Evolutionary conservation across 2,329 filamentous ascomycete genomes (phyloP).

Genomic region (Fusarium foetens): DNA sequence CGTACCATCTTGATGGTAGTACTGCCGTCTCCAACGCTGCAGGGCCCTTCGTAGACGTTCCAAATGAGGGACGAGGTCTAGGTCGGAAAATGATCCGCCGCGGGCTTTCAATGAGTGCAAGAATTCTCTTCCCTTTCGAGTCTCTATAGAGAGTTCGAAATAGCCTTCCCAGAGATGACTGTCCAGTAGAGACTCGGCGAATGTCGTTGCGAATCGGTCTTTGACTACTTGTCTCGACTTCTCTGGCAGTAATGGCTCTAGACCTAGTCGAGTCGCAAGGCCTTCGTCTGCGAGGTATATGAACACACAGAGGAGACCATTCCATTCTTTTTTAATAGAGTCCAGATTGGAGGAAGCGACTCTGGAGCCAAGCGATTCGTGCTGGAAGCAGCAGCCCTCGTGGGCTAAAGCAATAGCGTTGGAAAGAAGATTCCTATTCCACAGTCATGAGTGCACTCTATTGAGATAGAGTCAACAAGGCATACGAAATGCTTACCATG

Average conservation of each 20-base stretch:
- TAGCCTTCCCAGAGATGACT: conserved; percentile 26
- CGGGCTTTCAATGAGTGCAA: conserved; percentile 1
- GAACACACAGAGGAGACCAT: conserved; percentile 25
- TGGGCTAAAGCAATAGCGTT: conserved; percentile 30
- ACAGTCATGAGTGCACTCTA: background rate
- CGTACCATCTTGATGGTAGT: background rate
- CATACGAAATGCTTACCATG: conserved; percentile 4
- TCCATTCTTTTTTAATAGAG: conserved; percentile 19
- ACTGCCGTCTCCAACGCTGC: background rate
- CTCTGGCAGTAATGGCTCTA: conserved; percentile 23
- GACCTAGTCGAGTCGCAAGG: conserved; percentile 8
- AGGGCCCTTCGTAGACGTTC: background rate
- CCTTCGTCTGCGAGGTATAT: conserved; percentile 29
- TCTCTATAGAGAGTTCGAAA: conserved; percentile 19
- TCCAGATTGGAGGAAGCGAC: background rate
- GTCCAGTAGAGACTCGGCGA: conserved; percentile 16
- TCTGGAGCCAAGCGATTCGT: background rate
- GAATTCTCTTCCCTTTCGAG: conserved; percentile 24
- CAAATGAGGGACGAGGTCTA: background rate
- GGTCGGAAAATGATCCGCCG: background rate
- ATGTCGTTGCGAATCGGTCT: conserved; percentile 19
- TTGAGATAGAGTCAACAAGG: background rate
- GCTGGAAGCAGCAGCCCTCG: conserved; percentile 28
- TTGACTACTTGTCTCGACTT: conserved; percentile 28
- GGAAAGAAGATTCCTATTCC: conserved; percentile 25